Base-by-base conservation (phyloP, 2,329 filamentous ascomycete species). In the Penicillium polonicum region DNA sequence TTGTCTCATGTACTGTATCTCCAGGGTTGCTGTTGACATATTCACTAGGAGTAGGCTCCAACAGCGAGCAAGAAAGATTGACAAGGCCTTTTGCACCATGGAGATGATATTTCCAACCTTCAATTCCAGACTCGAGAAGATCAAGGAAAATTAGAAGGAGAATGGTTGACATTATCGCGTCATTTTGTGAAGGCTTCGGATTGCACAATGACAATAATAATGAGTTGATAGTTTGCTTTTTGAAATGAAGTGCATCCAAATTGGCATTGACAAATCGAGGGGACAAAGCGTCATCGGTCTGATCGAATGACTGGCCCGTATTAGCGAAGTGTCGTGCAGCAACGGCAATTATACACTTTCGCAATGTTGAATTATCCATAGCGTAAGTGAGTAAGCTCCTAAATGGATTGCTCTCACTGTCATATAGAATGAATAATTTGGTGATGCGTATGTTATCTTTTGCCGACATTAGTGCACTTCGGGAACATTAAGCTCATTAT, bases 381-480 rank as follows among this genome's bases (percentile, higher is more conserved):
- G 53, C 53, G 8, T 35, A 38, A 2, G 53, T 15, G 9, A 59
- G 48, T 36, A 59, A 36, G 5, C 23, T 36, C 9, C 57, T 17
- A 36, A 59, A 44, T 8, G 48, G 57, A 21, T 59, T 59, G 13
- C 25, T 59, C 13, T 29, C 25, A 8, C 48, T 57, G 21, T 59
- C 57, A 23, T 52, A 53, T 15, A 59, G 15, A 33, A 68, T 67
- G 52, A 68, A 72, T 2, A 74, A 60, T 50, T 68, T 65, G 64
- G 71, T 72, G 59, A 74, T 72, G n/a, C 65, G 66, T 8, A 69
- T 60, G 44, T 72, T 69, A 62, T 74, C 72, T 31, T 31, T 46
- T 21, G 9, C 25, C 15, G 7, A 19, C 10, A 43, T 35, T n/a
- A 33, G 39, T 21, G 15, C 5, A 44, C n/a, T 12, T 23, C 27